phyloP scores from a whole-genome alignment of 1,284 basidiomycete species.

The Sanghuangporus weigelae region DNA sequence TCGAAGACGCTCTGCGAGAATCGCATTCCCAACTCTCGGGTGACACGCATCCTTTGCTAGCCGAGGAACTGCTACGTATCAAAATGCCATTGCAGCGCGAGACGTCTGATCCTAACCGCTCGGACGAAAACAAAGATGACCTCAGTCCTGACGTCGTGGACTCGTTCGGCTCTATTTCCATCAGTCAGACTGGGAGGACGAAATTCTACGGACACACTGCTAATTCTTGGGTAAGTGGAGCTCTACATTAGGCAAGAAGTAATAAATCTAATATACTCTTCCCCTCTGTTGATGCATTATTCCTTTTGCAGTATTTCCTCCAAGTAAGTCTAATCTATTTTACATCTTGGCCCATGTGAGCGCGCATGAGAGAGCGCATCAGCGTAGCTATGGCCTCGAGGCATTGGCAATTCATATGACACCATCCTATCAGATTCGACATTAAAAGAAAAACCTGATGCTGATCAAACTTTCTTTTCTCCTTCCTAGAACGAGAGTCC shows the following conservation, averaged over 20 bases:
- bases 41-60: constrained; percentile 61
- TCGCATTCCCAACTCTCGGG: constrained; percentile 54
- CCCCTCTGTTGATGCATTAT: constrained; percentile 6
- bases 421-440: neutral
- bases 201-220: constrained; percentile 72
- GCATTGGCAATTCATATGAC: neutral
- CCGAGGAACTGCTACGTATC: constrained; percentile 63
- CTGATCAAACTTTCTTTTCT: neutral
- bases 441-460: neutral
- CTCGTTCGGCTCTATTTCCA: constrained; percentile 70
- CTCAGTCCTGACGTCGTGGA: constrained; percentile 65
- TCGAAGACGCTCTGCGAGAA: constrained; percentile 66
- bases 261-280: constrained; percentile 2
- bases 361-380: neutral
- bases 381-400: neutral
- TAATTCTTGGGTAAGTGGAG: constrained; percentile 62
- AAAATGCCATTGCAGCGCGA: constrained; percentile 72
- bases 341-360: neutral
- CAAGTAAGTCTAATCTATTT: constrained; percentile 40
- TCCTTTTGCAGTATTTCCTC: constrained; percentile 55
- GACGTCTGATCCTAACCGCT: constrained; percentile 23
- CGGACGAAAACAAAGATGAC: constrained; percentile 49
- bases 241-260: neutral
- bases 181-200: constrained; percentile 60
- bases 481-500: constrained; percentile 47